These are phyloP conservation scores for Apiospora koreana DNA, from an alignment of 2,329 filamentous ascomycete species.

Conservation along the genomic window DNA sequence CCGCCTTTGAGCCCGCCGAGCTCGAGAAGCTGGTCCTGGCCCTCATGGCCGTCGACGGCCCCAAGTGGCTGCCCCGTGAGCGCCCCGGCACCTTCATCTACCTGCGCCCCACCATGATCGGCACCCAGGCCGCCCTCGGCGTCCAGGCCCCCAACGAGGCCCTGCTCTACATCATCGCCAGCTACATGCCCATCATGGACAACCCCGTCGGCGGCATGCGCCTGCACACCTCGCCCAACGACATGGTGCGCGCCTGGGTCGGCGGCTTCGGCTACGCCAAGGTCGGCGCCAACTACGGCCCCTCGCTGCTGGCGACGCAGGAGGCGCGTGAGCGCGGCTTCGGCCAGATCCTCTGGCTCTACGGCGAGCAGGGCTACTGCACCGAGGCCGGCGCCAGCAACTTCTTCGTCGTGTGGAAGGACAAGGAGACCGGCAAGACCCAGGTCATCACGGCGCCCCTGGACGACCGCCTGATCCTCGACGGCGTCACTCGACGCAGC, in stretches of 20 bases:
- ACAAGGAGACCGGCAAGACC: slow-evolving; percentile 57
- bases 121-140: slow-evolving; percentile 76
- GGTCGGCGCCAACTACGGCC: slow-evolving; percentile 92
- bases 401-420: slow-evolving; percentile 83
- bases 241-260: slow-evolving; percentile 89
- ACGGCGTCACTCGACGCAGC: slow-evolving; percentile 84
- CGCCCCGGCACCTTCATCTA: slow-evolving; percentile 75
- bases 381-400: slow-evolving; percentile 92
- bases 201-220: slow-evolving; percentile 60
- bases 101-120: slow-evolving; percentile 85
- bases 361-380: slow-evolving; percentile 73
- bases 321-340: slow-evolving; percentile 75
- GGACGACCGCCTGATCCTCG: slow-evolving; percentile 80
- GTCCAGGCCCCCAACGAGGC: slow-evolving; percentile 79
- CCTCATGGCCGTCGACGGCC: slow-evolving; percentile 71
- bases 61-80: slow-evolving; percentile 76
- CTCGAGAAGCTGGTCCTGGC: slow-evolving; percentile 65
- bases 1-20: slow-evolving; percentile 62
- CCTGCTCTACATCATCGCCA: slow-evolving; percentile 82
- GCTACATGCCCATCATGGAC: slow-evolving; percentile 61
- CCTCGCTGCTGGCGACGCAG: slow-evolving; percentile 74
- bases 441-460: slow-evolving; percentile 84
- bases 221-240: slow-evolving; percentile 76
- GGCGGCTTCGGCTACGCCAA: slow-evolving; percentile 93
- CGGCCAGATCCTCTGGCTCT: slow-evolving; percentile 93